Evolutionary conservation across 768 basidiomycete species (phyloP).

Genomic region (Amanita pseudoporphyria): DNA sequence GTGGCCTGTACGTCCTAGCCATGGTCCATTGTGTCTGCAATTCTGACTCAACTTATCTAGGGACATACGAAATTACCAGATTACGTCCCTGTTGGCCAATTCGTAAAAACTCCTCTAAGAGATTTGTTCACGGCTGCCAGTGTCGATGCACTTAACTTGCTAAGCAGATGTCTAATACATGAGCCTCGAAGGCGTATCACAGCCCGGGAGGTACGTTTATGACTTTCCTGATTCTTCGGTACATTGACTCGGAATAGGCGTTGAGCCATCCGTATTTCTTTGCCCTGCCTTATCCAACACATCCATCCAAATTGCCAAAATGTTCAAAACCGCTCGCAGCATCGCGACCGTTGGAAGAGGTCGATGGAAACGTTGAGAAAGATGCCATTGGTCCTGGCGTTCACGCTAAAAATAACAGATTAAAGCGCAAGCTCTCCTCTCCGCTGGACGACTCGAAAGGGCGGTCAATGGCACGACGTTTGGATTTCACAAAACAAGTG

Average conservation of each 20-base stretch:
- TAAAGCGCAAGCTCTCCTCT: conserved; percentile 66
- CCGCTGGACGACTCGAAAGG: conserved; percentile 38
- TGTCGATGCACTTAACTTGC: conserved; percentile 74
- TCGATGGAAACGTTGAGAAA: conserved; percentile 63
- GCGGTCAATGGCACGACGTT: conserved; percentile 55
- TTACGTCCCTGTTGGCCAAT: conserved; percentile 79
- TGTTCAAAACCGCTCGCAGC: conserved; percentile 30
- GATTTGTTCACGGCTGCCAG: conserved; percentile 89
- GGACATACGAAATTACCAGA: conserved; percentile 88
- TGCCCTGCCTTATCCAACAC: conserved; percentile 77
- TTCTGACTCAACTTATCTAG: conserved; percentile 27
- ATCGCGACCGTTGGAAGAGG: conserved; percentile 60
- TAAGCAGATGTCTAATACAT: conserved; percentile 70
- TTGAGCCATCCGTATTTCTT: conserved; percentile 85
- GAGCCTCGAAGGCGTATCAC: conserved; percentile 79
- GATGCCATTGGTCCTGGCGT: conserved; percentile 38
- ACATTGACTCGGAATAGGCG: conserved; percentile 38
- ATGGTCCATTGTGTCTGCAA: neutral
- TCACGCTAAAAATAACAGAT: conserved; percentile 44
- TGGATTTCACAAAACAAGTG: conserved; percentile 55
- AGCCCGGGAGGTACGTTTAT: conserved; percentile 58
- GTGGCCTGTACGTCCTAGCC: conserved; percentile 68
- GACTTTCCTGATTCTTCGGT: conserved; percentile 1
- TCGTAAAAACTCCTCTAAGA: conserved; percentile 73
- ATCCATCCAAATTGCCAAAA: conserved; percentile 86